Base-by-base conservation (phyloP, 1,284 basidiomycete species). In the Boletus sp. region DNA sequence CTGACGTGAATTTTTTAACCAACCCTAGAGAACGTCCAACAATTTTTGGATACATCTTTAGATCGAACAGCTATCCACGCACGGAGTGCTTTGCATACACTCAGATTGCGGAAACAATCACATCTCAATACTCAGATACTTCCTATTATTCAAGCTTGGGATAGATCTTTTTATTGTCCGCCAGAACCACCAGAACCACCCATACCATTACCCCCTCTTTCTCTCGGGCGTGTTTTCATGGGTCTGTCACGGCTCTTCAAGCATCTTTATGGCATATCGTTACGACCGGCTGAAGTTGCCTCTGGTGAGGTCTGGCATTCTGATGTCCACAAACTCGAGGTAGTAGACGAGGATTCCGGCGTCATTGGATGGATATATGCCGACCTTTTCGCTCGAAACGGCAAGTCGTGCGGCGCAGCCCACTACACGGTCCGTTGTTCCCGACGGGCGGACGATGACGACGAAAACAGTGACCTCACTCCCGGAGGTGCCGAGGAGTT, bases 401-500 rank as follows among this genome's bases (percentile, higher is more conserved):
- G 91, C 8, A 99, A 99, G 69, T 82, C 91, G 3, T 80, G 82
- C 35, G 91, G 92, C 12, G 94, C 96, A 1, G 96, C 95, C 1
- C 95, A 99, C 67, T 99, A 97, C 67, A 99, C 95, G 2, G 93
- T 99, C 9, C 81, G 94, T 9, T 99, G 96, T 70, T 96, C 93
- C 2, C 73, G 95, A 35, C 73, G 95, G 41, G 86, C 90, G 1
- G 94, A 98, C 59, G 82, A 94, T 52, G 95, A 99, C 59, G 91
- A 97, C 62, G 75, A 79, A 46, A 65, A 61, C 0, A 79, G 79
- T 0, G 94, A 98, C 65, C 68, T 80, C 10, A 61, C 65, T 12
- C 52, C 67, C n/a, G 68, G 72, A 41, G 72, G 76, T 17, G 63
- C 71, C 14, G 64, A 72, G 40, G 69, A 70, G 41, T 55, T 53